Evolutionary conservation across 345 rosid genomes (phyloP).

Genomic region (Eucalyptus erythrocorys): DNA sequence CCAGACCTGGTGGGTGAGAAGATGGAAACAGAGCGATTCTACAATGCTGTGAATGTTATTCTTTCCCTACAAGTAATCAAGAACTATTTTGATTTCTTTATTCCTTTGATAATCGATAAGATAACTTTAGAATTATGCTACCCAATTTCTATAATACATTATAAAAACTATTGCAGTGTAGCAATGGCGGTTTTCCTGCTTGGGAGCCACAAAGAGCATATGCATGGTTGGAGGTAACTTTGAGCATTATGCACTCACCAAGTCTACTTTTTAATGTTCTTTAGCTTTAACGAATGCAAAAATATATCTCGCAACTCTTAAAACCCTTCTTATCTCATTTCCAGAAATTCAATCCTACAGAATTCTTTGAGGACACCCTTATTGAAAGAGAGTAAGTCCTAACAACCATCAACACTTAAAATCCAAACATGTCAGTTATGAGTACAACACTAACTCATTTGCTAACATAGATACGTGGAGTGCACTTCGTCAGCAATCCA

Average conservation of each 20-base stretch:
- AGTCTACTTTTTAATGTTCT: neutral
- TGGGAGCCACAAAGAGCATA: constrained; percentile 46
- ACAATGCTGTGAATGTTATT: constrained; percentile 35
- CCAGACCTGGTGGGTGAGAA: constrained; percentile 26
- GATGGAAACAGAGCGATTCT: constrained; percentile 8
- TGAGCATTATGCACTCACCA: neutral
- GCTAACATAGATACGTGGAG: constrained; percentile 25
- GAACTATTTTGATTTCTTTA: neutral
- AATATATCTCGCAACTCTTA: neutral
- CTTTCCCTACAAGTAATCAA: constrained; percentile 26
- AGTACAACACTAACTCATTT: neutral
- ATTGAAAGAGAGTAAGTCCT: constrained; percentile 39
- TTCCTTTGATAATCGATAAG: neutral
- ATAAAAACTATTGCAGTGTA: constrained; percentile 6
- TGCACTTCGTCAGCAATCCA: constrained; percentile 39
- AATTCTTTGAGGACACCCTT: constrained; percentile 29
- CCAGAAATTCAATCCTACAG: constrained; percentile 39
- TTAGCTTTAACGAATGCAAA: neutral
- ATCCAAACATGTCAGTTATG: neutral
- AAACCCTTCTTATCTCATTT: neutral
- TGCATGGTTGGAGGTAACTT: constrained; percentile 35
- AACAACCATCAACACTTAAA: neutral
- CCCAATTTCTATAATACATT: neutral
- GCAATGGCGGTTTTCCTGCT: constrained; percentile 35
- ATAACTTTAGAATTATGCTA: neutral